Evolutionary conservation across 2,329 filamentous ascomycete species (phyloP).

Genomic region (Paracoccidioides lutzii): DNA sequence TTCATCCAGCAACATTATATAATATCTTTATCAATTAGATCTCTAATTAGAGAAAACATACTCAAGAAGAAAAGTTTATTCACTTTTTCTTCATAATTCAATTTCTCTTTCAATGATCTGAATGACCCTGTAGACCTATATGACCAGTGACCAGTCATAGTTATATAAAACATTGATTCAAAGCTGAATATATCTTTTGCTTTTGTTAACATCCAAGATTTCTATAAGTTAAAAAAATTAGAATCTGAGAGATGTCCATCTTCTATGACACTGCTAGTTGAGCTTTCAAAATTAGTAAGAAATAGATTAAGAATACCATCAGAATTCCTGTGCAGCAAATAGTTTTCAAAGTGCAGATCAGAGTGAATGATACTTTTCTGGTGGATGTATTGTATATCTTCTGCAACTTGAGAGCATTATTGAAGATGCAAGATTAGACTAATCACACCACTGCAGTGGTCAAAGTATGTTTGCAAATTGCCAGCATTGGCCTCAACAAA

Average conservation of each 20-base stretch:
- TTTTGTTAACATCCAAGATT: too few species aligned
- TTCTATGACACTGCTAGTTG: constrained; percentile 20
- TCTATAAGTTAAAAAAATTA: too few species aligned
- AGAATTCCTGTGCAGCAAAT: constrained; percentile 19
- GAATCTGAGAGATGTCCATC: too few species aligned
- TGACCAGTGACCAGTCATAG: constrained; percentile 9
- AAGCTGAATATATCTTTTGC: constrained; percentile 11
- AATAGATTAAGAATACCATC: constrained; percentile 16
- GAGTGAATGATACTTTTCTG: constrained; percentile 21
- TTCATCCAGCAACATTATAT: constrained; percentile 7
- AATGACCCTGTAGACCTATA: constrained; percentile 6
- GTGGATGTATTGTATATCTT: constrained; percentile 21
- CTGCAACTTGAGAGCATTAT: constrained; percentile 20
- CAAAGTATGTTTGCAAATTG: constrained; percentile 10
- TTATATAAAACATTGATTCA: constrained; percentile 9
- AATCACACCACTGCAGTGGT: too few species aligned
- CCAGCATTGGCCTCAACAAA: constrained; percentile 15
- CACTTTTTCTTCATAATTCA: constrained; percentile 5
- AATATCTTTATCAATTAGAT: constrained; percentile 1
- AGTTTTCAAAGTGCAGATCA: constrained; percentile 22
- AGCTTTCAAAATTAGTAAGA: constrained; percentile 24
- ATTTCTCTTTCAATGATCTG: constrained; percentile 3
- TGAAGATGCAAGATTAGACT: constrained; percentile 9
- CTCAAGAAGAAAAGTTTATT: constrained; percentile 5
- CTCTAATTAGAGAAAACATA: constrained; percentile 2